phyloP scores from a whole-genome alignment of 345 rosid genomes.

The Clausena lansium region DNA sequence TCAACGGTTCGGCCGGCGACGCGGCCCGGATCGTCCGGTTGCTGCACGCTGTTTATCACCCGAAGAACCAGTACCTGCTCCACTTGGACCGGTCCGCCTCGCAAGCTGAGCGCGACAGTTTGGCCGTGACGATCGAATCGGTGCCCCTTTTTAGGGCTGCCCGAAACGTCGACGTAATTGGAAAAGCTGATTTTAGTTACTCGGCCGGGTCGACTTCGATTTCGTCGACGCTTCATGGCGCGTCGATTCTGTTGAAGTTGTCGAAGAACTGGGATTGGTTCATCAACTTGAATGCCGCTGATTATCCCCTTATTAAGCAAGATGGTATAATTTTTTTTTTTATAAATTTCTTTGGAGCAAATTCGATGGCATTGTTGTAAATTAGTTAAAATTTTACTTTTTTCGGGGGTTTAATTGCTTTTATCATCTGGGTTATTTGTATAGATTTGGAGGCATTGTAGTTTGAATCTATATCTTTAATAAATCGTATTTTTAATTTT shows the following conservation, averaged over 20 bases:
- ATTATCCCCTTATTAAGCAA: conserved; percentile 91
- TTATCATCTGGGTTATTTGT: neutral
- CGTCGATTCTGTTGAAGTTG: conserved; percentile 71
- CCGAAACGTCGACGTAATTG: conserved; percentile 72
- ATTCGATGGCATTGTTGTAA: neutral
- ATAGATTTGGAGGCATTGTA: neutral
- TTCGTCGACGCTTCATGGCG: conserved; percentile 85
- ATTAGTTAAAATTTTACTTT: neutral
- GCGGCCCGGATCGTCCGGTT: conserved; percentile 70
- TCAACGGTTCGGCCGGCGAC: conserved; percentile 75
- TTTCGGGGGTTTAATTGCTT: neutral
- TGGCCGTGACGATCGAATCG: conserved; percentile 59
- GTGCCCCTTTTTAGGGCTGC: conserved; percentile 73
- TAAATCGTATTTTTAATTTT: neutral
- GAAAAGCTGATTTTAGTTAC: conserved; percentile 80
- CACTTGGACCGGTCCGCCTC: conserved; percentile 75
- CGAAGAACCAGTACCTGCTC: conserved; percentile 75
- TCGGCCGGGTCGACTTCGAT: conserved; percentile 74
- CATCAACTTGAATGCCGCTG: conserved; percentile 58
- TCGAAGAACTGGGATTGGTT: conserved; percentile 89
- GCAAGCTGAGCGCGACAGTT: conserved; percentile 61
- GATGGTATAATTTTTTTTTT: conserved; percentile 53
- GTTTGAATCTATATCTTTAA: neutral
- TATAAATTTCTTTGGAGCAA: neutral
- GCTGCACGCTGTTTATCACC: conserved; percentile 76